These are phyloP conservation scores for Verticillium nonalfalfae DNA, from an alignment of 2,329 filamentous ascomycete genomes.

Conservation along the genomic window DNA sequence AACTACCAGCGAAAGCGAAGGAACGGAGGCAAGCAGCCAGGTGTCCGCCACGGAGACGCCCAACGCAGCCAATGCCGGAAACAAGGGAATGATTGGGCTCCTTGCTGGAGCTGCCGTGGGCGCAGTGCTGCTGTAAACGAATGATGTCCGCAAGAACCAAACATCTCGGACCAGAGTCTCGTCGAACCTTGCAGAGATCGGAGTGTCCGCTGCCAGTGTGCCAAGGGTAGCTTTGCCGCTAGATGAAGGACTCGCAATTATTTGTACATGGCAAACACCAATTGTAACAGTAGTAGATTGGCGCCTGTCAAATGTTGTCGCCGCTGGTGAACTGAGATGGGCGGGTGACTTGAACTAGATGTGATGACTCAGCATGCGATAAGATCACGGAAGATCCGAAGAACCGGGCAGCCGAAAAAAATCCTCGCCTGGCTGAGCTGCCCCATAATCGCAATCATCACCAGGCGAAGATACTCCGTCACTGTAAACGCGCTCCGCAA, in stretches of 20 bases:
- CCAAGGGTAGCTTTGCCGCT: no score
- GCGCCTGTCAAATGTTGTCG: no score
- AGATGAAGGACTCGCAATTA: no score
- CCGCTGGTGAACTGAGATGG: no score
- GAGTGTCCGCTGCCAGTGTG: no score
- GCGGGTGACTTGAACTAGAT: no score
- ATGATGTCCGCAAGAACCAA: background rate
- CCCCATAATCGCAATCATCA: background rate
- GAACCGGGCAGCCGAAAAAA: background rate
- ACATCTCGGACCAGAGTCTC: no score
- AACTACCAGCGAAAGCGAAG: background rate
- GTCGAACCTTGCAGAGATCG: no score
- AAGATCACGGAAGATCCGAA: slow-evolving; percentile 1
- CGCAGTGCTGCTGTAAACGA: background rate
- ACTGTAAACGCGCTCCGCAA: background rate
- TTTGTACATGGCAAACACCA: no score
- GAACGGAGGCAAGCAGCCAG: background rate
- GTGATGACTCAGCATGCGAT: background rate
- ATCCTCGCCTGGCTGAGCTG: background rate
- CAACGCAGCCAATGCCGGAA: background rate
- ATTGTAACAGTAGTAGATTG: no score
- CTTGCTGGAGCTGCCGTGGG: background rate
- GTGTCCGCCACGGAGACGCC: background rate
- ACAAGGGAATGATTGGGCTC: background rate
- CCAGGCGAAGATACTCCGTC: background rate